Evolutionary conservation across 192 early-diverging fungal species (phyloP), one percentile per base, ranked within the genome.

Genomic region (Backusella tuberculispora): DNA sequence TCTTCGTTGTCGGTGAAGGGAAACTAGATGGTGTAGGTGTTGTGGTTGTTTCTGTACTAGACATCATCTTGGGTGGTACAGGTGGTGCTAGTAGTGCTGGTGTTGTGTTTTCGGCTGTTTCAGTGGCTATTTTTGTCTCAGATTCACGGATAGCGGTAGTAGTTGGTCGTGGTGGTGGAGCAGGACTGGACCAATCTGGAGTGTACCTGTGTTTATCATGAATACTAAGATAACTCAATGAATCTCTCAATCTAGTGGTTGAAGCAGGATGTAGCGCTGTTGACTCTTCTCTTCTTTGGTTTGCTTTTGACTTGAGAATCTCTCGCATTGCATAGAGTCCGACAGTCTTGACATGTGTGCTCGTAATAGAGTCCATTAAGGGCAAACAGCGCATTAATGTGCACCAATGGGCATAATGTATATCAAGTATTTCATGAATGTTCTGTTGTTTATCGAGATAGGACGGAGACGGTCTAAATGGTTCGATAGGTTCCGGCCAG

Each of bases 391-490:
- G 43, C 74, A 75, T 46, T n/a, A 75, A 65, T 21, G 66, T 68
- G 10, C 74, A 75, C 74, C 74, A 75, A 53, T 75, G 66, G 12
- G 48, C 34, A 56, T 75, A 75, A 34, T 66, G 47, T 40, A 34
- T 46, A 24, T 67, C 65, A 1, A 74, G 53, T 24, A 17, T 42
- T 60, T 60, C 53, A 21, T 60, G 53, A 24, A 60, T 60, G 21
- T 60, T 60, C 26, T 21, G 7, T 12, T 56, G 53, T 60, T 19
- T 19, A 12, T 60, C 53, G 7, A 60, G 12, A 12, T 60, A 42
- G 8, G 34, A 41, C 6, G 50, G 41, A 6, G 38, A 21, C 19
- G 21, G 17, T 19, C 44, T 19, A 46, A 65, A 64, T 2, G 72
- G 63, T 46, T 65, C 63, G 10, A 60, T 60, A 5, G 53, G 53